Evolutionary conservation across 805 yeast species (phyloP).

Genomic region (Nakazawaea molendinolei): DNA sequence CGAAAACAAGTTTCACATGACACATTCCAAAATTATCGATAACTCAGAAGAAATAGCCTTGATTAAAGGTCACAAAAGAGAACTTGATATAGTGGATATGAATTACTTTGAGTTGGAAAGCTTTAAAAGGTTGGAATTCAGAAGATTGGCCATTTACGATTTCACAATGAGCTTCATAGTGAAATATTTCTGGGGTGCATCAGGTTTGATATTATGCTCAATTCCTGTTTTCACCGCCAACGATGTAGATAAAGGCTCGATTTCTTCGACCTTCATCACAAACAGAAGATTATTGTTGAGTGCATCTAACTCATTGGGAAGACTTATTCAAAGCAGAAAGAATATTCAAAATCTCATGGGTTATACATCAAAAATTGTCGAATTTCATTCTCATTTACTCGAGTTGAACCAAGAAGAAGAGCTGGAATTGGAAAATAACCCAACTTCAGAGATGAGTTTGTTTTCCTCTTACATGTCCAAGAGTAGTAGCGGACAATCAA

Average conservation of each 20-base stretch:
- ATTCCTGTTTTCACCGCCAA: constrained; percentile 69
- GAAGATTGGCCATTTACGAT: constrained; percentile 70
- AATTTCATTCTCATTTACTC: constrained; percentile 57
- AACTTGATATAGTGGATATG: constrained; percentile 67
- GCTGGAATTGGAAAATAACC: constrained; percentile 13
- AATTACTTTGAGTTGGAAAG: constrained; percentile 76
- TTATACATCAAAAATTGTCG: constrained; percentile 67
- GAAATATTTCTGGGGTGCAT: constrained; percentile 94
- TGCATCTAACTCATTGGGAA: constrained; percentile 83
- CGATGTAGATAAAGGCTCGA: constrained; percentile 17
- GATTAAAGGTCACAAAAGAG: constrained; percentile 74
- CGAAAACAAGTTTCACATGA: constrained; percentile 78
- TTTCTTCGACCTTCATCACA: constrained; percentile 82
- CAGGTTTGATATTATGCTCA: constrained; percentile 81
- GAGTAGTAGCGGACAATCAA: neutral
- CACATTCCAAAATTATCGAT: constrained; percentile 74
- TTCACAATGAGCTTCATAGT: constrained; percentile 83
- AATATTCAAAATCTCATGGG: constrained; percentile 80
- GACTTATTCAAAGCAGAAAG: constrained; percentile 78
- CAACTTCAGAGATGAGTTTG: neutral
- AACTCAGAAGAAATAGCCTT: constrained; percentile 86
- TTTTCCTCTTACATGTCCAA: constrained; percentile 6
- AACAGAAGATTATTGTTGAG: constrained; percentile 77
- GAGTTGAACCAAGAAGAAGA: constrained; percentile 33
- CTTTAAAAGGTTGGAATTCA: constrained; percentile 68